Base-by-base conservation (phyloP, 306 rosid species). In the Malus fusca region DNA sequence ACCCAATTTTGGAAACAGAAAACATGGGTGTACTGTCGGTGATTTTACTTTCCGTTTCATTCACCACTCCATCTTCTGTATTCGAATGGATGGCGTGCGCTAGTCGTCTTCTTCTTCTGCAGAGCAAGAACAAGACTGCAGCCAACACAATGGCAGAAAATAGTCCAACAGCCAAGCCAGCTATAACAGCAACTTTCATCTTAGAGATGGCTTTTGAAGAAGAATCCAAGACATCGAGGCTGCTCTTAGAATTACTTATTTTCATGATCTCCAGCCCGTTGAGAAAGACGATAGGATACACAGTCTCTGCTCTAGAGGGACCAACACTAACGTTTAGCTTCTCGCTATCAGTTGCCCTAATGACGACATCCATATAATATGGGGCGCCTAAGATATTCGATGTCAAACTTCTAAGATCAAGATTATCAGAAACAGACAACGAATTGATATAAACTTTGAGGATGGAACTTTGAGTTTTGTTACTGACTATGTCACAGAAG, bases 201-300 rank as follows among this genome's bases (percentile, higher is more conserved):
- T 84, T 82, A 59, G 82, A 78, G 44, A 67, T 52, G 25, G 31
- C 69, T 44, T 71, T 71, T 12, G 68, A 66, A 25, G 63, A 18
- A 17, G 77, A 62, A 44, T 82, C 84, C 60, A 69, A 75, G 69
- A 67, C 85, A 51, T 80, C 84, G 21, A 87, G 83, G 68, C 86
- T 82, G 19, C 77, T 67, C 48, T 60, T 31, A n/a, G 88, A 77
- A 78, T 87, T 80, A 62, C 91, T 88, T 19, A 88, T 58, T 81
- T 88, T 88, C 91, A 88, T 83, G 59, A 90, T 82, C 85, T 90
- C 96, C 44, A 90, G 68, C 53, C 91, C 96, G 71, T 88, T 90
- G 59, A 90, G 90, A 66, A 90, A 65, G 79, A 81, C 84, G 19
- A 59, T n/a, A 7, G 88, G 67, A 21, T 18, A 13, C 55, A 19